Percentiles rank a stretch among this genome's conserved stretches.
Evolutionary conservation across 2,329 filamentous ascomycete species (phyloP).

Genomic region (Penicillium sp.): DNA sequence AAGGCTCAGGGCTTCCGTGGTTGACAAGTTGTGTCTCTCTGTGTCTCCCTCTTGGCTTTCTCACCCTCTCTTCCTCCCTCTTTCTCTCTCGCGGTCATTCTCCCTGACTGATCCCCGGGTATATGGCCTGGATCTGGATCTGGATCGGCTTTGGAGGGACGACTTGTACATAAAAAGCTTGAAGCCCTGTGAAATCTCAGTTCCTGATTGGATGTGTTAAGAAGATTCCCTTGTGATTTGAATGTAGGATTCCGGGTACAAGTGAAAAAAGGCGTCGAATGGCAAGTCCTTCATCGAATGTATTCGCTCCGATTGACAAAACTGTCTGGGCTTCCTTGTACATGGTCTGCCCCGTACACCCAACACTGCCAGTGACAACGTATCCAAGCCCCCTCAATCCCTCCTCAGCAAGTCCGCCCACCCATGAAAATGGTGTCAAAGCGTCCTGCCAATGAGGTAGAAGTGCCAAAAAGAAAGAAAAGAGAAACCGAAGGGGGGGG

Average conservation of each 20-base stretch:
- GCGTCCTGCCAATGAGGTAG: too few relatives aligned
- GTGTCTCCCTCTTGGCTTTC: slow-evolving; percentile 5
- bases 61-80: slow-evolving; percentile 1
- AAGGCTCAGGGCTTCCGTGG: slow-evolving; percentile 14
- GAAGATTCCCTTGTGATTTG: neutral
- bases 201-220: slow-evolving; percentile 14
- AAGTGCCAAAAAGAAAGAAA: too few relatives aligned
- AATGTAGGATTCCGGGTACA: neutral
- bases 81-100: slow-evolving; percentile 16
- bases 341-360: too few relatives aligned
- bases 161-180: slow-evolving; percentile 35
- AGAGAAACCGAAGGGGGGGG: too few relatives aligned
- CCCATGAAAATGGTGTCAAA: too few relatives aligned
- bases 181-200: slow-evolving; percentile 21
- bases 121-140: slow-evolving; percentile 9
- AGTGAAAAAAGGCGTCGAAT: neutral
- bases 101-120: too few relatives aligned
- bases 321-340: too few relatives aligned
- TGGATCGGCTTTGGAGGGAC: slow-evolving; percentile 19
- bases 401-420: too few relatives aligned
- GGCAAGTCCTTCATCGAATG: too few relatives aligned
- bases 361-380: too few relatives aligned
- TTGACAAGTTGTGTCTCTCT: slow-evolving; percentile 4
- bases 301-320: too few relatives aligned
- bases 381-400: too few relatives aligned